Conservation (phyloP, 2,329 filamentous ascomycete genomes). For the Penicillium sp. region DNA sequence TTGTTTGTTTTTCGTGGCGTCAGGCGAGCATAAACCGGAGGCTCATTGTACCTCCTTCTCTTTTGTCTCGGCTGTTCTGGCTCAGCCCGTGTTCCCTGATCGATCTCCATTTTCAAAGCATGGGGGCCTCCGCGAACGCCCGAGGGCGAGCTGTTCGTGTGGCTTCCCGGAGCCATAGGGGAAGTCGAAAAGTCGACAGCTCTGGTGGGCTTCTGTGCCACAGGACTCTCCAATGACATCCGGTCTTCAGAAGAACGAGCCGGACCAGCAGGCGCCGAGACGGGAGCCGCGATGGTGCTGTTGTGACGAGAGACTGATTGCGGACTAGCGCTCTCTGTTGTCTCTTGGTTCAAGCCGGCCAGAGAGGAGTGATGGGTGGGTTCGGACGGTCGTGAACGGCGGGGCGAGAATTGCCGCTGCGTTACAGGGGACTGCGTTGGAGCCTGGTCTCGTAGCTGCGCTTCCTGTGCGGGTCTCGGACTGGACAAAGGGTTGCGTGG, state of each 20-base stretch:
- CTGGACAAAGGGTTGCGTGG: constrained; percentile 32
- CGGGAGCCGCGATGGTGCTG: constrained; percentile 26
- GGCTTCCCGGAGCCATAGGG: constrained; percentile 17
- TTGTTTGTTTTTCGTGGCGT: constrained; percentile 42
- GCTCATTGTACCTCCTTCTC: constrained; percentile 50
- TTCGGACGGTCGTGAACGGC: constrained; percentile 40
- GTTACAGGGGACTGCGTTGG: constrained; percentile 31
- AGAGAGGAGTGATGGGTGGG: constrained; percentile 36
- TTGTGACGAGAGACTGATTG: constrained; percentile 55
- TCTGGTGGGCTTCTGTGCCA: constrained; percentile 13
- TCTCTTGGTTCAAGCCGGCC: constrained; percentile 61
- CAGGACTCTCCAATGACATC: constrained; percentile 28
- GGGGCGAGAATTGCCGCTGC: constrained; percentile 35
- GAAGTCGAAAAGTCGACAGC: constrained; percentile 18
- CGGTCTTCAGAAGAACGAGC: constrained; percentile 30
- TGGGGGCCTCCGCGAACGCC: constrained; percentile 16
- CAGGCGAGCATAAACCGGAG: constrained; percentile 51
- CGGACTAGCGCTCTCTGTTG: constrained; percentile 71
- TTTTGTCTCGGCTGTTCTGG: constrained; percentile 47
- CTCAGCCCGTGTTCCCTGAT: constrained; percentile 22
- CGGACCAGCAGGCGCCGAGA: constrained; percentile 25
- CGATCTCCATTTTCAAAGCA: constrained; percentile 27
- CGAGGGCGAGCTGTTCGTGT: constrained; percentile 32
- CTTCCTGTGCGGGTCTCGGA: constrained; percentile 33
- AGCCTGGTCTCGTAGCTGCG: constrained; percentile 25